Conservation (phyloP, 208 protist species). For the Phytomonas francai region DNA sequence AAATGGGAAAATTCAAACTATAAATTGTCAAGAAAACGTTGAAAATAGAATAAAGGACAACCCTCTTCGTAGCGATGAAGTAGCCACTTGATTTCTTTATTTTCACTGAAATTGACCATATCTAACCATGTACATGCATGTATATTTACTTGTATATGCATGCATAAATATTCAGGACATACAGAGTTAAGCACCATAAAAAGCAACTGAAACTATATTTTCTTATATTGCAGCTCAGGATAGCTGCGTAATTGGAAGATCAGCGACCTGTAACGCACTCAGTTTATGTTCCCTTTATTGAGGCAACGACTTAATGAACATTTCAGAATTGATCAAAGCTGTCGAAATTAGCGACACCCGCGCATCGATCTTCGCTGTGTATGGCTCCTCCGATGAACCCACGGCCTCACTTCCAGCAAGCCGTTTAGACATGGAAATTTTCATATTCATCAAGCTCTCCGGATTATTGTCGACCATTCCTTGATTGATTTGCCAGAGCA, state of each 20-base stretch:
- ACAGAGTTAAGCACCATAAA: background rate
- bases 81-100: background rate
- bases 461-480: constrained; percentile 74
- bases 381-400: constrained; percentile 23
- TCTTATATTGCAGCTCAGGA: constrained; percentile 7
- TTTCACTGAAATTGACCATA: background rate
- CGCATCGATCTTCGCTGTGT: constrained; percentile 78
- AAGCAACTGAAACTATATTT: constrained; percentile 3
- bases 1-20: background rate
- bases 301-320: constrained; percentile 58
- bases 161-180: background rate
- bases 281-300: background rate
- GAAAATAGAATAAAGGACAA: background rate
- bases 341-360: constrained; percentile 71
- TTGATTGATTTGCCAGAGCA: constrained; percentile 69
- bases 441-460: constrained; percentile 70
- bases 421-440: constrained; percentile 50
- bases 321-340: constrained; percentile 70
- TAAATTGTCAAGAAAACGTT: background rate
- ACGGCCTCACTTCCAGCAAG: constrained; percentile 19
- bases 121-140: background rate
- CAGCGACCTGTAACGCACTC: background rate
- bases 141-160: background rate
- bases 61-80: background rate
- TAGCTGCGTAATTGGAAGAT: background rate